phyloP scores from a whole-genome alignment of 1,139 yeast genomes.

The Torulaspora globosa region DNA sequence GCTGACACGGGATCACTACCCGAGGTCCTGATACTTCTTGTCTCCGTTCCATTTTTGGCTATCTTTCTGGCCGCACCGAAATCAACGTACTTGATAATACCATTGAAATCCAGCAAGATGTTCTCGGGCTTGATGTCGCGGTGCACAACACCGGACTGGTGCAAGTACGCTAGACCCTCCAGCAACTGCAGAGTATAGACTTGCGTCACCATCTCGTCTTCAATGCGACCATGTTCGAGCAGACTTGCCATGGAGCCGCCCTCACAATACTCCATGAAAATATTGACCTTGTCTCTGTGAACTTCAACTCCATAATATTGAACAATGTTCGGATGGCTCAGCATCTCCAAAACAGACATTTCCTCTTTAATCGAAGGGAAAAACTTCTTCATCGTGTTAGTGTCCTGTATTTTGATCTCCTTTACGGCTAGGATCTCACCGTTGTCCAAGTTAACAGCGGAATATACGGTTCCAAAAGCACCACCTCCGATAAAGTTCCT shows the following conservation, averaged over 20 bases:
- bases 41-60: slow-evolving; percentile 47
- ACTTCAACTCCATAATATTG: slow-evolving; percentile 97
- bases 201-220: slow-evolving; percentile 90
- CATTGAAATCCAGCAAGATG: slow-evolving; percentile 82
- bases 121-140: slow-evolving; percentile 97
- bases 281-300: slow-evolving; percentile 89
- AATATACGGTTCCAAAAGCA: slow-evolving; percentile 89
- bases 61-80: slow-evolving; percentile 97
- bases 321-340: slow-evolving; percentile 92
- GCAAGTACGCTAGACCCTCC: slow-evolving; percentile 92
- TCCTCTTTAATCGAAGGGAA: slow-evolving; percentile 91
- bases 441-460: slow-evolving; percentile 87
- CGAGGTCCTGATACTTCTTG: slow-evolving; percentile 8
- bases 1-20: slow-evolving; percentile 9
- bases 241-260: slow-evolving; percentile 89
- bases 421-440: slow-evolving; percentile 97
- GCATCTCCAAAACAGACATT: slow-evolving; percentile 92
- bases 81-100: slow-evolving; percentile 91
- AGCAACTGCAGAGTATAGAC: slow-evolving; percentile 88
- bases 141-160: slow-evolving; percentile 94
- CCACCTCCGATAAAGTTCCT: slow-evolving; percentile 94
- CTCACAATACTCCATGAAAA: slow-evolving; percentile 96
- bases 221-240: slow-evolving; percentile 85
- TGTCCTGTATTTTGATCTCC: slow-evolving; percentile 86
- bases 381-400: slow-evolving; percentile 77